Evolutionary conservation across 2,329 filamentous ascomycete genomes (phyloP).

Genomic region (Epichloe gansuensis): DNA sequence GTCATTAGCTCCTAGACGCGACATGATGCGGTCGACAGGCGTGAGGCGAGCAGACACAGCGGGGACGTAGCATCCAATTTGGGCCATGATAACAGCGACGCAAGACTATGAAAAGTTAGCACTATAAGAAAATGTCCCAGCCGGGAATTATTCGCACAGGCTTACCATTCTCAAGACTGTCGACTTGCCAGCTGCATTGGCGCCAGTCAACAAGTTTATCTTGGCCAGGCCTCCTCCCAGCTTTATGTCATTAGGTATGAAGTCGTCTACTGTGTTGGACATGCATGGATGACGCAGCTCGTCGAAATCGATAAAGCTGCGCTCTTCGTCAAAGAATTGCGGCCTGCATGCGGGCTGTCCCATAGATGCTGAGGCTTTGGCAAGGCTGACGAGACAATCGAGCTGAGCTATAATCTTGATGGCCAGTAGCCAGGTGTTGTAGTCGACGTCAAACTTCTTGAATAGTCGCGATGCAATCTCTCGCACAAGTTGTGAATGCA

Average conservation of each 20-base stretch:
- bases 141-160: constrained; percentile 2
- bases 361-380: constrained; percentile 72
- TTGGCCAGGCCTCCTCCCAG: constrained; percentile 72
- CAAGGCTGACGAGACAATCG: constrained; percentile 87
- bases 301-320: constrained; percentile 80
- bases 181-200: constrained; percentile 94
- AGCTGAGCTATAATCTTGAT: constrained; percentile 83
- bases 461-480: constrained; percentile 77
- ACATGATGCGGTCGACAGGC: constrained; percentile 96
- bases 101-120: constrained; percentile 52
- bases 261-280: constrained; percentile 75
- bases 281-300: constrained; percentile 94
- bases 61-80: constrained; percentile 87
- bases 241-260: constrained; percentile 88
- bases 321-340: constrained; percentile 70
- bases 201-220: constrained; percentile 84
- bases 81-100: constrained; percentile 91
- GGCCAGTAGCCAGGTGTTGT: constrained; percentile 74
- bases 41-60: constrained; percentile 72
- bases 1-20: constrained; percentile 89
- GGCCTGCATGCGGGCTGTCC: constrained; percentile 84
- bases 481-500: constrained; percentile 78
- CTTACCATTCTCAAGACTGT: constrained; percentile 86
- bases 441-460: constrained; percentile 76
- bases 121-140: background rate